Percentiles rank a stretch among this genome's conserved stretches.
phyloP scores from a whole-genome alignment of 2,329 filamentous ascomycete species.

The Paracorniculantispora psalliotae region DNA sequence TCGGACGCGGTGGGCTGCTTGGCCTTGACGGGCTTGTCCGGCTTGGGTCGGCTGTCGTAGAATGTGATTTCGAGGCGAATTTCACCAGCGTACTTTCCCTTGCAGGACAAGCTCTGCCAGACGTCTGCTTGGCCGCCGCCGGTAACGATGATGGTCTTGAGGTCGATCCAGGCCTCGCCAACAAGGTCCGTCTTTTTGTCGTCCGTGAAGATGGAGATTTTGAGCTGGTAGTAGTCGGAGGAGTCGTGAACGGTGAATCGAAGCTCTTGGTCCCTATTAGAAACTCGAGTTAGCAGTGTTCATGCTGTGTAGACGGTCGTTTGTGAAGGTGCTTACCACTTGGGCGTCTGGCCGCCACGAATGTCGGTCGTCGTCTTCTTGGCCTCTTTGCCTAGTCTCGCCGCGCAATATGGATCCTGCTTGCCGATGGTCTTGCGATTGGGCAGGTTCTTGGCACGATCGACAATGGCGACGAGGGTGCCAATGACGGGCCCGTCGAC shows the following conservation, averaged over 20 bases:
- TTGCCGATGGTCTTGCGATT: conserved; percentile 98
- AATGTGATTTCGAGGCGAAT: conserved; percentile 93
- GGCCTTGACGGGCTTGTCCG: conserved; percentile 62
- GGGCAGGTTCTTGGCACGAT: conserved; percentile 93
- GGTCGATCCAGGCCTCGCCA: conserved; percentile 84
- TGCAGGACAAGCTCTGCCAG: conserved; percentile 84
- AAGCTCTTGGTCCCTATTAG: conserved; percentile 86
- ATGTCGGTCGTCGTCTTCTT: conserved; percentile 96
- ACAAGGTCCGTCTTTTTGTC: conserved; percentile 97
- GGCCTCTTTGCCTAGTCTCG: conserved; percentile 88
- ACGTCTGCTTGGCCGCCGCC: conserved; percentile 91
- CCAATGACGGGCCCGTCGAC: conserved; percentile 91
- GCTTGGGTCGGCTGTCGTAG: conserved; percentile 83
- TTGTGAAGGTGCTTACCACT: conserved; percentile 59
- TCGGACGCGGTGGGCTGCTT: conserved; percentile 36
- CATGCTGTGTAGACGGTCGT: neutral
- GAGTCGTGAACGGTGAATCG: conserved; percentile 96
- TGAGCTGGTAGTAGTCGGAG: conserved; percentile 91
- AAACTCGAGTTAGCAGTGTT: conserved; percentile 14
- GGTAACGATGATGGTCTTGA: conserved; percentile 72
- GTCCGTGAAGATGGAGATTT: conserved; percentile 95
- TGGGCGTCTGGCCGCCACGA: conserved; percentile 89
- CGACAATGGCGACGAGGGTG: conserved; percentile 85
- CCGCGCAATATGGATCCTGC: conserved; percentile 95
- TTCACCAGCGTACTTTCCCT: conserved; percentile 93